Conservation (phyloP, 2,329 filamentous ascomycete genomes). For the Colletotrichum cereale region DNA sequence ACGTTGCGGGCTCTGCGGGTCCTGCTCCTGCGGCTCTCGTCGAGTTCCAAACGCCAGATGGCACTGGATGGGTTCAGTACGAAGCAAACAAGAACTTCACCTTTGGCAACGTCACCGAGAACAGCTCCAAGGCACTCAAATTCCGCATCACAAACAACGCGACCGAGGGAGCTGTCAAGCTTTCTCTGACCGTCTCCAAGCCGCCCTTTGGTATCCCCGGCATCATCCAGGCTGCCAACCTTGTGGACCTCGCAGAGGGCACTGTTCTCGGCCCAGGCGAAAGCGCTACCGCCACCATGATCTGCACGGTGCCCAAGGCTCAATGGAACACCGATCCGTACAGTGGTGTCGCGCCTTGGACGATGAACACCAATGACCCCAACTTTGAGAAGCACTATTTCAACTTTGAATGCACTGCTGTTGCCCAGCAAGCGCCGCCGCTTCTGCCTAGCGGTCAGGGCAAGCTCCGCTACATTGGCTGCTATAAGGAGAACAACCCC, state of each 20-base stretch:
- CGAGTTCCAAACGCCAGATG: conserved; percentile 67
- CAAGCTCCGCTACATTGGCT: conserved; percentile 66
- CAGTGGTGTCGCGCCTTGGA: conserved; percentile 63
- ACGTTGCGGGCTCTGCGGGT: conserved; percentile 63
- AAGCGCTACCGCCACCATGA: conserved; percentile 64
- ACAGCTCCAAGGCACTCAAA: conserved; percentile 59
- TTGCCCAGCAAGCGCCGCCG: conserved; percentile 66
- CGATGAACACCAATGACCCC: conserved; percentile 68
- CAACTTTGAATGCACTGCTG: conserved; percentile 64
- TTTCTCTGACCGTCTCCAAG: conserved; percentile 71
- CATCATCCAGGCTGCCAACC: conserved; percentile 66
- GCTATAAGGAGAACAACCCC: conserved; percentile 68
- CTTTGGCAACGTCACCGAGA: conserved; percentile 68
- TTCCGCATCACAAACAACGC: conserved; percentile 68
- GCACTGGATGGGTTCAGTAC: conserved; percentile 63
- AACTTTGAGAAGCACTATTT: conserved; percentile 64
- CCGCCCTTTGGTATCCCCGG: conserved; percentile 68
- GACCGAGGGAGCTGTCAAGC: conserved; percentile 55
- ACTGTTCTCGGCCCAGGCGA: conserved; percentile 62
- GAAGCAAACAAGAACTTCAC: conserved; percentile 58
- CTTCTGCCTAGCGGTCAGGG: conserved; percentile 57
- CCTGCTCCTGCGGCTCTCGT: conserved; percentile 62
- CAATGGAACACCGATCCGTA: conserved; percentile 69
- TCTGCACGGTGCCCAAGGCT: conserved; percentile 67
- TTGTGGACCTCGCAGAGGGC: conserved; percentile 69